phyloP scores from a whole-genome alignment of 305 asterid genomes.

The Fraxinus greggii region DNA sequence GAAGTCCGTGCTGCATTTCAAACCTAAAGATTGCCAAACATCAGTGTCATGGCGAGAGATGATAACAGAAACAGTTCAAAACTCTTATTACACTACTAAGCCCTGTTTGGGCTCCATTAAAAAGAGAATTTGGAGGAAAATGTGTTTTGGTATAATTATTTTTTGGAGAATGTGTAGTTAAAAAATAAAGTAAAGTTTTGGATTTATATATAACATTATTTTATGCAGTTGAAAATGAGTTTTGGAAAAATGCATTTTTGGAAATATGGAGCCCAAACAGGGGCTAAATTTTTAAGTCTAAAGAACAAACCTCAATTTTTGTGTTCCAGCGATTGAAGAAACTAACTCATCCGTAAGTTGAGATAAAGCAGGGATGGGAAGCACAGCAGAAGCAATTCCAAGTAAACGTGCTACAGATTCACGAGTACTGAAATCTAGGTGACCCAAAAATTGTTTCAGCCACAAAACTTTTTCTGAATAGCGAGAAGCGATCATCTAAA shows the following conservation, averaged over 20 bases:
- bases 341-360: slow-evolving; percentile 65
- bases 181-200: background rate
- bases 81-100: slow-evolving; percentile 5
- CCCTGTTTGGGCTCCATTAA: background rate
- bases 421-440: slow-evolving; percentile 85
- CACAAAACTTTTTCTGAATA: slow-evolving; percentile 74
- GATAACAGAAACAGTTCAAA: slow-evolving; percentile 16
- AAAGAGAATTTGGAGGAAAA: background rate
- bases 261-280: background rate
- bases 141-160: background rate
- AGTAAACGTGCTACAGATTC: slow-evolving; percentile 89
- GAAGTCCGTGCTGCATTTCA: slow-evolving; percentile 78
- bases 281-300: slow-evolving; percentile 5
- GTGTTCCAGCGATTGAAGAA: slow-evolving; percentile 59
- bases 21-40: slow-evolving; percentile 48
- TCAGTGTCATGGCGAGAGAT: slow-evolving; percentile 16
- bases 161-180: background rate
- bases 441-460: slow-evolving; percentile 77
- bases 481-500: slow-evolving; percentile 74
- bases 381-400: slow-evolving; percentile 82
- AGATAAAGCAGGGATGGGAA: slow-evolving; percentile 58
- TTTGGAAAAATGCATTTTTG: background rate
- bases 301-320: slow-evolving; percentile 65
- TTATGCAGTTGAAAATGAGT: background rate
- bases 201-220: too few relatives aligned